A percentile compares a stretch with the other conserved stretches of the same genome.
Evolutionary conservation across 768 basidiomycete genomes (phyloP).

Genomic region (Pleurotus platypus): DNA sequence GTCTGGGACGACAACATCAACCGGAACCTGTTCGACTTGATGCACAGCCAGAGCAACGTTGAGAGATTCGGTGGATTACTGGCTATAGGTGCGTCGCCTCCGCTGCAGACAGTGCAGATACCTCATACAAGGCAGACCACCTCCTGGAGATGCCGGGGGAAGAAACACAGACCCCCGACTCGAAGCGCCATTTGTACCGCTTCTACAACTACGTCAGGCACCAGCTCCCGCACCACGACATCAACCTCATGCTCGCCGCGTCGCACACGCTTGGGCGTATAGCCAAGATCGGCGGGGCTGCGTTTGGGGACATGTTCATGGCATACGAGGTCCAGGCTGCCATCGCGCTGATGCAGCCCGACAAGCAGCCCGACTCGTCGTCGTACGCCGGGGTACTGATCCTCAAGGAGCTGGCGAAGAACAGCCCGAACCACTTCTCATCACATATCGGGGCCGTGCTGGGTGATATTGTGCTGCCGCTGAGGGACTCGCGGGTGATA

Average conservation of each 20-base stretch:
- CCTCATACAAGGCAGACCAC: conserved; percentile 42
- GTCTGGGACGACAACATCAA: conserved; percentile 87
- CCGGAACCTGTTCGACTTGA: conserved; percentile 73
- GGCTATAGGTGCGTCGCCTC: conserved; percentile 72
- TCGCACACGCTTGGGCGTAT: conserved; percentile 89
- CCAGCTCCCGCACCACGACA: conserved; percentile 83
- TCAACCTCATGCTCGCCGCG: conserved; percentile 91
- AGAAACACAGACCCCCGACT: conserved; percentile 33
- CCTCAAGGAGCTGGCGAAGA: conserved; percentile 87
- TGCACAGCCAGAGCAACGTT: conserved; percentile 71
- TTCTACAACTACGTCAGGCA: conserved; percentile 93
- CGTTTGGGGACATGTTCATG: conserved; percentile 87
- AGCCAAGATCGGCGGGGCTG: conserved; percentile 75
- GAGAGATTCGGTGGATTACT: conserved; percentile 85
- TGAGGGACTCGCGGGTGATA: conserved; percentile 85
- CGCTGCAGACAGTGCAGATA: neutral
- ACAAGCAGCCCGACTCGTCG: conserved; percentile 70
- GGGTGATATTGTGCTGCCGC: conserved; percentile 86
- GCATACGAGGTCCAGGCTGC: conserved; percentile 84
- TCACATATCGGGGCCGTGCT: conserved; percentile 85
- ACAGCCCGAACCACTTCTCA: conserved; percentile 85
- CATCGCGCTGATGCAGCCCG: conserved; percentile 70
- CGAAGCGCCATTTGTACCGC: conserved; percentile 75
- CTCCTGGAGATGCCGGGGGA: conserved; percentile 75
- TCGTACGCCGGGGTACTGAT: conserved; percentile 94